A percentile compares a stretch with the other conserved stretches of the same genome.
Conservation (phyloP, 1,139 yeast genomes). For the Lipomyces yarrowii region DNA sequence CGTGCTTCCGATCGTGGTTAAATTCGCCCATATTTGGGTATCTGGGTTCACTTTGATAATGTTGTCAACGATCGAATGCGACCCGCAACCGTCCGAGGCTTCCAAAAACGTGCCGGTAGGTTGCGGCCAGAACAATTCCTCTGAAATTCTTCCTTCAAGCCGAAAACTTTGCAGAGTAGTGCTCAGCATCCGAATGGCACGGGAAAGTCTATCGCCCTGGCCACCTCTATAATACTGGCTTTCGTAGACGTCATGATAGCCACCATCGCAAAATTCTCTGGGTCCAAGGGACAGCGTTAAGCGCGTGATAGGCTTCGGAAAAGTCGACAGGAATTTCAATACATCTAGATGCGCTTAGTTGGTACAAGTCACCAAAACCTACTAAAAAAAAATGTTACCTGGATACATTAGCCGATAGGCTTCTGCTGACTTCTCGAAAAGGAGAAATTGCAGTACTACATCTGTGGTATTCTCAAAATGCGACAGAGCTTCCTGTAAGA, state of each 20-base stretch:
- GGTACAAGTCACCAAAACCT: neutral
- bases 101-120: neutral
- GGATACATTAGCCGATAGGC: neutral
- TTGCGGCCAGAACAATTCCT: neutral
- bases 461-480: neutral
- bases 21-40: neutral
- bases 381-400: neutral
- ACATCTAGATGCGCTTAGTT: neutral
- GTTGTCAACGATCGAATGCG: neutral
- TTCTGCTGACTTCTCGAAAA: neutral
- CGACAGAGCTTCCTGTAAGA: neutral
- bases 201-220: slow-evolving; percentile 1
- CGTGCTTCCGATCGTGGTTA: too few species aligned
- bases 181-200: neutral
- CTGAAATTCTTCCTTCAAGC: neutral
- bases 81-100: neutral
- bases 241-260: neutral
- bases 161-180: neutral
- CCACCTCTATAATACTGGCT: neutral
- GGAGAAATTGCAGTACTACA: neutral
- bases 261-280: neutral
- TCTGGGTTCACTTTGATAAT: neutral
- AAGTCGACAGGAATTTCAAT: neutral
- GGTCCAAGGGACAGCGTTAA: neutral
- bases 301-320: neutral